Evolutionary conservation across 805 yeast species (phyloP), one percentile per base, ranked within the genome.

Genomic region (Pichia manshurica): DNA sequence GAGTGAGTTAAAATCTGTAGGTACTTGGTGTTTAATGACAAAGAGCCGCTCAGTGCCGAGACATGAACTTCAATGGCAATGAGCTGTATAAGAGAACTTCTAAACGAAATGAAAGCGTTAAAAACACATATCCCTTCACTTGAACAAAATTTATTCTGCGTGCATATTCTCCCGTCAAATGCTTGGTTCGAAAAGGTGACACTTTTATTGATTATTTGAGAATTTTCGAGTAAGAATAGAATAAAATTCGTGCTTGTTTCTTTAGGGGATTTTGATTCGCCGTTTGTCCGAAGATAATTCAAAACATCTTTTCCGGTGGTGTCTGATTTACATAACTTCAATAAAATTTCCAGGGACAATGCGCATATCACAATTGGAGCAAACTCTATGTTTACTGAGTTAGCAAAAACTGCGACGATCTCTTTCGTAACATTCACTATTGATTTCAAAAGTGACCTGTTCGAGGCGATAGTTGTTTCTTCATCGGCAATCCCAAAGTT

Each of bases 51-150:
- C 39, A 56, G 47, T 0, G 75, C 69, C 13, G 78, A 68, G 47
- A 73, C 73, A 59, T 84, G 89, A n/a, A 91, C 70, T 53, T 88
- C 95, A 46, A 84, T 65, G 16, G 90, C 77, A 50, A 87, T 65
- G 55, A 81, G 79, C 53, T 84, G 85, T 21, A 87, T 66, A 13
- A 84, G 66, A 17, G 73, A 67, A 38, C 79, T 74, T 56, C 96
- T 74, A 53, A 78, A 81, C 36, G 69, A 73, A 44, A 83, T 72
- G 54, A 87, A 84, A 1, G 81, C 70, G 25, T 79, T 65, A 42
- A 87, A 69, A 0, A 91, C 70, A 31, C 81, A 77, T 50, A 74
- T 65, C 35, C 75, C 65, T 5, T 60, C 60, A 20, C 70, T 67
- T 3, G 74, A 53, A 40, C 75, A 53, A 44, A 66, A 64, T 2